phyloP scores from a whole-genome alignment of 225 moss, liverwort and hornwort genomes.

The Lunularia cruciata region DNA sequence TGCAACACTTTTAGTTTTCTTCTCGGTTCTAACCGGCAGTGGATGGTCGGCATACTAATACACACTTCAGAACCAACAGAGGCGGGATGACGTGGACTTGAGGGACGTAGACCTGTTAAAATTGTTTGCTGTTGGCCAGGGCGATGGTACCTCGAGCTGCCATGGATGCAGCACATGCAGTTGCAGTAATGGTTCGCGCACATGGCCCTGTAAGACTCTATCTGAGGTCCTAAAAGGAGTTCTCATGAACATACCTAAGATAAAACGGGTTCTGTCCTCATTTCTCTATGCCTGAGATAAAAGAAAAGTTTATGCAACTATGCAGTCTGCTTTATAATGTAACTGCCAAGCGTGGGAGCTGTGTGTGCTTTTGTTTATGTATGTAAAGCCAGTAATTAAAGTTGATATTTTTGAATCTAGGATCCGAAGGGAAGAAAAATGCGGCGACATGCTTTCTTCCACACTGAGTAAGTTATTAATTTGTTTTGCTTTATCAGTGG shows the following conservation, averaged over 20 bases:
- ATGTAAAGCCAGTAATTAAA: neutral
- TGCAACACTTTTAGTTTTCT: conserved; percentile 30
- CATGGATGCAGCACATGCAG: conserved; percentile 89
- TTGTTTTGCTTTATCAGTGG: too few species aligned
- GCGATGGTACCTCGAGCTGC: conserved; percentile 80
- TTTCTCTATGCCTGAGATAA: too few species aligned
- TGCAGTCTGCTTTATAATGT: neutral
- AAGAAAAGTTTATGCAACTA: neutral
- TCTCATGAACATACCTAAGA: too few species aligned
- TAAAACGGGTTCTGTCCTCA: too few species aligned
- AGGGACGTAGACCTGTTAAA: neutral
- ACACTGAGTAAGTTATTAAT: conserved; percentile 68
- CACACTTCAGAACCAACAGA: conserved; percentile 38
- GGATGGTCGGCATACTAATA: conserved; percentile 45
- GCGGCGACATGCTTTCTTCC: conserved; percentile 97
- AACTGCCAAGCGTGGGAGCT: neutral
- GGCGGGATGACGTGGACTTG: conserved; percentile 33
- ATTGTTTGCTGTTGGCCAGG: conserved; percentile 10
- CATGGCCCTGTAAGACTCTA: conserved; percentile 87
- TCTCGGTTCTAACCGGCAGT: conserved; percentile 37
- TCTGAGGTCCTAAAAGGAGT: neutral
- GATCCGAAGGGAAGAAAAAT: conserved; percentile 98
- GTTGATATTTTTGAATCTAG: conserved; percentile 32
- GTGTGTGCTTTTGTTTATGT: neutral
- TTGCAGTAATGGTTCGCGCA: conserved; percentile 96